Evolutionary conservation across 2,329 filamentous ascomycete genomes (phyloP), one percentile per base, ranked within the genome.

Genomic region (Talaromyces marneffei): DNA sequence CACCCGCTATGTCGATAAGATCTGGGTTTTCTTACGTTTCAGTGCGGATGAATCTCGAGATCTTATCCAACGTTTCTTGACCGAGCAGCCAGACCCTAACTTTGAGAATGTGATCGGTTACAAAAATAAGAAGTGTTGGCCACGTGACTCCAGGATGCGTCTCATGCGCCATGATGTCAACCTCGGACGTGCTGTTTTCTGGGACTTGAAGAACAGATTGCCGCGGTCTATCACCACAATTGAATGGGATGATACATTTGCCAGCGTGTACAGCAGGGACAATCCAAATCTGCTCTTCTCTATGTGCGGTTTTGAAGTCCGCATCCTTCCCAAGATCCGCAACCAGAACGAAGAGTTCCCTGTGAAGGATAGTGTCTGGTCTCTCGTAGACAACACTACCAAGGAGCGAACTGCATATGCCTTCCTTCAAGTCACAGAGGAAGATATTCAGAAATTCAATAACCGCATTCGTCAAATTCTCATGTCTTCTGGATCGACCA

Each of bases 81-180:
- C 95, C 0, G 95, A 99, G 73, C 93, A 99, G 71, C 94, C 94
- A 0, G 95, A 99, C 75, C 94, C 94, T 2, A 99, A 99, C 72
- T 99, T 99, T 66, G 94, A 99, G 74, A 99, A 99, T 66, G 94
- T 99, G 44, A 97, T 99, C 68, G 94, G 94, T 0, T 99, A 97
- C 77, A 92, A 91, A 80, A 99, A 96, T 78, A 99, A 99, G 82
- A 99, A 97, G 75, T 99, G 95, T 77, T 99, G 94, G 94, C 95
- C 94, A 44, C 87, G 94, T 69, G 94, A 99, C 74, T 97, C 92
- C 25, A 87, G 94, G 56, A 99, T 99, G 95, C 88, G 95, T 50
- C 78, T 99, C 69, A 99, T 99, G 94, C 87, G 94, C 65, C 94
- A 99, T 75, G 94, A 99, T 77, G 95, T 99, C 67, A 97, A 99